Evolutionary conservation across 2,329 filamentous ascomycete genomes (phyloP).

Genomic region (Trichoderma koningii): DNA sequence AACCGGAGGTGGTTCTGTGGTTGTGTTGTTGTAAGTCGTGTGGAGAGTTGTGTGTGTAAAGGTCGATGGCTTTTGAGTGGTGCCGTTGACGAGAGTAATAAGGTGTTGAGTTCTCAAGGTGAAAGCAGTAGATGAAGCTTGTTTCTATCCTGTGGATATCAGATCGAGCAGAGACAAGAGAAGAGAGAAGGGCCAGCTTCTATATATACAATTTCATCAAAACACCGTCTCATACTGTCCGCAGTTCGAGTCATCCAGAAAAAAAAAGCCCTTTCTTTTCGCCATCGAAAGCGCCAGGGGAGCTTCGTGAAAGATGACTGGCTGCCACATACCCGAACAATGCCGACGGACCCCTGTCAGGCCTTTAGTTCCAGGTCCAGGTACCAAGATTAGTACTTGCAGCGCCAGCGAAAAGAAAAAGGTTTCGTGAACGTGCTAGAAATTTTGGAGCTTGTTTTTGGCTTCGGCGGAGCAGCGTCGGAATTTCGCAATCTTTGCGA

Average conservation of each 20-base stretch:
- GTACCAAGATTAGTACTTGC: background rate
- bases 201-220: conserved; percentile 7
- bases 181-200: background rate
- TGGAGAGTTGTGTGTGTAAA: conserved; percentile 1
- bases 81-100: background rate
- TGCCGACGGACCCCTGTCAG: conserved; percentile 2
- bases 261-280: background rate
- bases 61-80: background rate
- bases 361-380: background rate
- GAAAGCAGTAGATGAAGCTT: background rate
- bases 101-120: background rate
- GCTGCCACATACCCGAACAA: conserved; percentile 16
- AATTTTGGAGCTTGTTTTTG: background rate
- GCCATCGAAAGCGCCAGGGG: background rate
- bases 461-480: conserved; percentile 20
- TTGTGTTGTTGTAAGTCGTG: no score
- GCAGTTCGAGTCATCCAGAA: background rate
- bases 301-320: background rate
- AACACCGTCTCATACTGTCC: background rate
- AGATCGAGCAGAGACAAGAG: background rate
- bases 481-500: conserved; percentile 23
- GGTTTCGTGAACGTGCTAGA: background rate
- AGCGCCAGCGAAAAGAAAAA: no score
- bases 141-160: background rate
- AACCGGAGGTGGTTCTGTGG: no score